Percentiles rank a stretch among this genome's conserved stretches.
phyloP scores from a whole-genome alignment of 1,284 basidiomycete species.

The Pterula multifida region DNA sequence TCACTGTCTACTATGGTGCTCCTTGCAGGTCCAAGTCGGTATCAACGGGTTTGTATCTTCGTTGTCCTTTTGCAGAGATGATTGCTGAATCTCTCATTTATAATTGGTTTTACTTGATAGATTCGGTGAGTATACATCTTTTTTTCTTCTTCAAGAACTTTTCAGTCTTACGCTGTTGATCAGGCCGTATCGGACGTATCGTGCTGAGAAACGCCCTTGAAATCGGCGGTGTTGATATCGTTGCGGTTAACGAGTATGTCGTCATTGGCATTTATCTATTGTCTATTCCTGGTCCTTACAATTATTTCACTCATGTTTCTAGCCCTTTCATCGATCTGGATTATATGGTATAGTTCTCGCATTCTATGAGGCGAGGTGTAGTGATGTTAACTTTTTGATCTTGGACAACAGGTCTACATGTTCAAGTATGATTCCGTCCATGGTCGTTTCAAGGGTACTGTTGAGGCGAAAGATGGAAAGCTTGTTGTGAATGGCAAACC shows the following conservation, averaged over 20 bases:
- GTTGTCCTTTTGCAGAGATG: background rate
- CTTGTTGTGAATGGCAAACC: constrained; percentile 77
- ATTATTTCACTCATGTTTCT: background rate
- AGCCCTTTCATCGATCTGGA: constrained; percentile 93
- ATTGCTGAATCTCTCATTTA: too few relatives aligned
- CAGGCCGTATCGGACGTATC: constrained; percentile 96
- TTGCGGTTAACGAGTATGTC: constrained; percentile 86
- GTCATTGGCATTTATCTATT: background rate
- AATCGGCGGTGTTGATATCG: constrained; percentile 67
- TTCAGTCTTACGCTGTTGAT: background rate
- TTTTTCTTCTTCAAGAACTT: too few relatives aligned
- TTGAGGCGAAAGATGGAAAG: constrained; percentile 83
- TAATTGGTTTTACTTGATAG: too few relatives aligned
- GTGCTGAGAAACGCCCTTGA: constrained; percentile 91
- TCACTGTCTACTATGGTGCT: too few relatives aligned
- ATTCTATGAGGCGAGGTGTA: background rate
- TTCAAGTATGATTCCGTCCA: constrained; percentile 99
- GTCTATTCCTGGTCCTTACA: background rate
- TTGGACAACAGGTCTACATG: constrained; percentile 78
- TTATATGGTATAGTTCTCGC: constrained; percentile 63
- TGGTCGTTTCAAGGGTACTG: constrained; percentile 85
- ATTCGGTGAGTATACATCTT: background rate
- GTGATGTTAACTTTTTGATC: background rate
- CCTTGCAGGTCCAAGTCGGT: background rate
- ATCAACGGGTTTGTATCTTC: background rate